Conservation (phyloP, 1,284 basidiomycete genomes). For the Ustilago trichophora region DNA sequence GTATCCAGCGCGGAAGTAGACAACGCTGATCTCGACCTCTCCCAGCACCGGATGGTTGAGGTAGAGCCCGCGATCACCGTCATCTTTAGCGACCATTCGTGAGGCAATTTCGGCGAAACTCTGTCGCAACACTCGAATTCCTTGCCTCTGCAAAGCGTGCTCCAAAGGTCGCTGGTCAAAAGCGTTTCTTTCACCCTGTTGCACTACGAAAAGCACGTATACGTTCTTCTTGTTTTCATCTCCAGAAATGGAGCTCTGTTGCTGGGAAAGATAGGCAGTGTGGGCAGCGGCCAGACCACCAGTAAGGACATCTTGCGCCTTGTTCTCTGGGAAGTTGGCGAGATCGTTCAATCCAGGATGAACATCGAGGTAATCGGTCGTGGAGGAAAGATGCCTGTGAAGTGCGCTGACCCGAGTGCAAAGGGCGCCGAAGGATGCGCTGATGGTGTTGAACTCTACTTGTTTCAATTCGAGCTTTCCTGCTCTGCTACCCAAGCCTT, state of each 20-base stretch:
- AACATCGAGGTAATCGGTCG: conserved; percentile 48
- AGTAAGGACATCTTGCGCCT: conserved; percentile 77
- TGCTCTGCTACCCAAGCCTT: conserved; percentile 68
- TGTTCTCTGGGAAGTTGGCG: conserved; percentile 78
- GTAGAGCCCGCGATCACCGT: conserved; percentile 5
- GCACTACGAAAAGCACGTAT: conserved; percentile 84
- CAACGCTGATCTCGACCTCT: conserved; percentile 76
- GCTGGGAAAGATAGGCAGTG: conserved; percentile 79
- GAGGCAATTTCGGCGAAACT: conserved; percentile 48
- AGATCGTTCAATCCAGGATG: conserved; percentile 73
- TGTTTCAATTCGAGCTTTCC: conserved; percentile 77
- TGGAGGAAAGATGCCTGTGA: conserved; percentile 70
- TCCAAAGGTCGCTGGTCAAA: conserved; percentile 93
- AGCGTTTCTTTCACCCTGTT: conserved; percentile 89
- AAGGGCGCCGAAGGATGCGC: conserved; percentile 85
- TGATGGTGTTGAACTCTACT: conserved; percentile 98
- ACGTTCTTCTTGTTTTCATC: conserved; percentile 71
- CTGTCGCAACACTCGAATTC: conserved; percentile 46
- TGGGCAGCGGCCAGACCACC: conserved; percentile 83
- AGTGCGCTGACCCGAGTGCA: conserved; percentile 78
- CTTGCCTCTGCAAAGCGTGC: conserved; percentile 78
- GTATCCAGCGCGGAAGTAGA: conserved; percentile 91
- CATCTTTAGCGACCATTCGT: conserved; percentile 57
- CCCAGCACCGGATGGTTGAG: conserved; percentile 31
- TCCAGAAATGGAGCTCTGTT: conserved; percentile 63